These are phyloP conservation scores for Pseudocercospora fuligena DNA, from an alignment of 2,329 filamentous ascomycete species.

Conservation along the genomic window DNA sequence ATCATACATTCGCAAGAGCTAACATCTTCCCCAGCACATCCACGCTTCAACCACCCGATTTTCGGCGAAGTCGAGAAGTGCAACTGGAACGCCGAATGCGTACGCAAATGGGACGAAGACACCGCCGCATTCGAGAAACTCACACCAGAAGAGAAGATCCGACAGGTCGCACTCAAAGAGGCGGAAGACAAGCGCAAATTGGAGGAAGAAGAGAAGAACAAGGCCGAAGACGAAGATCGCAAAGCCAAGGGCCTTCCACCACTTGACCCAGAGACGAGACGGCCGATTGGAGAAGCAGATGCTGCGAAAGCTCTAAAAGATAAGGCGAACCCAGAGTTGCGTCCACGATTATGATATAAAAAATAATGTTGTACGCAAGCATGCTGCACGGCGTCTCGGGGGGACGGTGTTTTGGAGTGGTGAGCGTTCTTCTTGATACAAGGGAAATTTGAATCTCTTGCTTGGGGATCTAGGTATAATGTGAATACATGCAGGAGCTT, in stretches of 20 bases:
- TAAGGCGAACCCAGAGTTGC: constrained; percentile 11
- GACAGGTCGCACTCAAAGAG: constrained; percentile 44
- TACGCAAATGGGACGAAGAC: constrained; percentile 68
- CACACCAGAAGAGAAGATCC: constrained; percentile 63
- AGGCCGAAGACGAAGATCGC: constrained; percentile 29
- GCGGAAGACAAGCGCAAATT: constrained; percentile 29
- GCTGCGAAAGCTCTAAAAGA: constrained; percentile 4
- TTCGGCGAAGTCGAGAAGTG: constrained; percentile 73
- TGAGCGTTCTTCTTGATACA: constrained; percentile 2
- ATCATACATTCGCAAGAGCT: neutral
- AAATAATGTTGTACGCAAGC: constrained; percentile 6
- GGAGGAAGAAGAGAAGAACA: constrained; percentile 29
- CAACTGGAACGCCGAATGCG: constrained; percentile 70
- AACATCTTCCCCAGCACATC: constrained; percentile 52
- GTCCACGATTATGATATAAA: constrained; percentile 8
- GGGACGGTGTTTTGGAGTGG: constrained; percentile 6
- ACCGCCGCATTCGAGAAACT: constrained; percentile 65
- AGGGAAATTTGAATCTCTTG: neutral
- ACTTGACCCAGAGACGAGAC: constrained; percentile 12
- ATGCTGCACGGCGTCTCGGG: constrained; percentile 3
- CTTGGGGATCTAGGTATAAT: neutral
- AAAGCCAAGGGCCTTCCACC: constrained; percentile 24
- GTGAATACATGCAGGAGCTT: constrained; percentile 6
- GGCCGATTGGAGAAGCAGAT: constrained; percentile 8
- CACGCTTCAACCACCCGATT: constrained; percentile 68